Evolutionary conservation across 1,284 basidiomycete genomes (phyloP).

Genomic region (Lentinus polychrous): DNA sequence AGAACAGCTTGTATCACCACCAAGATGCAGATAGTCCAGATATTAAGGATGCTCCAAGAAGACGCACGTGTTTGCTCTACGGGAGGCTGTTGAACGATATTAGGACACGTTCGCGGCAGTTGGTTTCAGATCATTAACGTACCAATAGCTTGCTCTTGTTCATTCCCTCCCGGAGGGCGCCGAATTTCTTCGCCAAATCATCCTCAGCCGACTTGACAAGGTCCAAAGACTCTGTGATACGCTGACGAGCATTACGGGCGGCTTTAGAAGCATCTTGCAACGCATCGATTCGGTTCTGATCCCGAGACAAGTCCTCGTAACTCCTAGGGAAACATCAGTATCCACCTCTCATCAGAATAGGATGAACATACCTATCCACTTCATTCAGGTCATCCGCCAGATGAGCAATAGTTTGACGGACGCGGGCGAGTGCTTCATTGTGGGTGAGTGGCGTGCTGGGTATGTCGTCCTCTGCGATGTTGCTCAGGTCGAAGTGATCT

Average conservation of each 20-base stretch:
- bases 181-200: constrained; percentile 29
- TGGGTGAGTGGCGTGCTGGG: constrained; percentile 33
- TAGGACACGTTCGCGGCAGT: not conserved
- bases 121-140: constrained; percentile 10
- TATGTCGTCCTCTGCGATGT: constrained; percentile 10
- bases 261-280: constrained; percentile 47
- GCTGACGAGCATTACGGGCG: constrained; percentile 41
- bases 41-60: constrained; percentile 19
- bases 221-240: constrained; percentile 36
- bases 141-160: constrained; percentile 29
- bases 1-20: constrained; percentile 20
- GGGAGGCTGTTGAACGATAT: constrained; percentile 11
- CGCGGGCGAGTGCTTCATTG: constrained; percentile 44
- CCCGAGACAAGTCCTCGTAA: constrained; percentile 26
- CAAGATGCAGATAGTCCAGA: constrained; percentile 18
- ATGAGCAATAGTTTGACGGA: constrained; percentile 49
- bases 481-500: not conserved
- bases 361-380: constrained; percentile 42
- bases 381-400: constrained; percentile 49
- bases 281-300: constrained; percentile 40
- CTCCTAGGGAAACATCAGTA: constrained; percentile 23
- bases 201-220: constrained; percentile 26
- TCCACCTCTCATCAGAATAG: not conserved
- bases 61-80: constrained; percentile 10
- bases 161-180: constrained; percentile 31